Conservation (phyloP, 495 filamentous ascomycete species). For the Acidomyces sp. region DNA sequence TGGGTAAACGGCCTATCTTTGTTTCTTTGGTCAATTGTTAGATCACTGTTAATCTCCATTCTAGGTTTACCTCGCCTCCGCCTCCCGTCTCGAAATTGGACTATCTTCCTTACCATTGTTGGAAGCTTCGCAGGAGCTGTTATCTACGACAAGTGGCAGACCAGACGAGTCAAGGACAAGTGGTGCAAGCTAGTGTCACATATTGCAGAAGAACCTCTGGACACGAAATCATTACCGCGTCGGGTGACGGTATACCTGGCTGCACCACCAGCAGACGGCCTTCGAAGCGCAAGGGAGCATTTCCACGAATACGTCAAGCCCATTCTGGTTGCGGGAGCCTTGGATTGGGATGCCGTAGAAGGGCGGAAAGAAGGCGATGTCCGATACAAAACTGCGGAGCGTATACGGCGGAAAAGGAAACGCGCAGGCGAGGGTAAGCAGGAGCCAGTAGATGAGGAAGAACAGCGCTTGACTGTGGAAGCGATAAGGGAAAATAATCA, state of each 20-base stretch:
- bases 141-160: conserved; percentile 83
- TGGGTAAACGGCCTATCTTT: conserved; percentile 12
- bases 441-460: conserved; percentile 41
- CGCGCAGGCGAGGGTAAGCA: conserved; percentile 36
- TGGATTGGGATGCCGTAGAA: conserved; percentile 94
- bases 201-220: conserved; percentile 62
- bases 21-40: background rate
- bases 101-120: conserved; percentile 77
- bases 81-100: conserved; percentile 93
- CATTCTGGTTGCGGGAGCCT: conserved; percentile 69
- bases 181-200: conserved; percentile 84
- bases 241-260: conserved; percentile 78
- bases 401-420: conserved; percentile 54
- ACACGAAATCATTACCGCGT: conserved; percentile 57
- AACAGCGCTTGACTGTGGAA: conserved; percentile 24
- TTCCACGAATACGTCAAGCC: conserved; percentile 95
- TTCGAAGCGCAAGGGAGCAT: conserved; percentile 73
- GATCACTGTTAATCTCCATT: background rate
- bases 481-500: conserved; percentile 33
- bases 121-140: conserved; percentile 63
- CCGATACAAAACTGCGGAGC: conserved; percentile 66
- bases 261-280: conserved; percentile 71
- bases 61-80: conserved; percentile 63
- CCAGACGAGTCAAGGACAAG: conserved; percentile 65
- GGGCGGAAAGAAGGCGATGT: conserved; percentile 81